These are phyloP conservation scores for Parastagonospora nodorum DNA, from an alignment of 2,329 filamentous ascomycete species.

Conservation along the genomic window DNA sequence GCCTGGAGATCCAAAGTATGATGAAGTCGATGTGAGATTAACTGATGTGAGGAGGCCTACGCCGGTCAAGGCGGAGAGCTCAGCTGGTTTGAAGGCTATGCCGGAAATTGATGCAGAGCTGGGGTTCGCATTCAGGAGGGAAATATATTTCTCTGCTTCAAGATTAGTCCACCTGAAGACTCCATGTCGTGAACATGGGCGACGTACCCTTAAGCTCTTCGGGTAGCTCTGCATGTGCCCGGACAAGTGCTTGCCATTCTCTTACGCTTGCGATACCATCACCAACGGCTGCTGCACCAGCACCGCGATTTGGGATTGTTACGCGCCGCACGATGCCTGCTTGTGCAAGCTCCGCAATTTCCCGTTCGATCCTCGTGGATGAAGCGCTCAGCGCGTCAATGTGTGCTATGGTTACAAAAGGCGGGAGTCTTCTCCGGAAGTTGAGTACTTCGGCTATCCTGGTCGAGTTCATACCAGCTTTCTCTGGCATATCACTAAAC, in stretches of 20 bases:
- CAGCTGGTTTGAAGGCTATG: conserved; percentile 49
- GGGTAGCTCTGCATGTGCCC: conserved; percentile 24
- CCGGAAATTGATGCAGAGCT: conserved; percentile 51
- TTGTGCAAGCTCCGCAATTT: conserved; percentile 65
- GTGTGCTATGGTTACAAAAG: conserved; percentile 69
- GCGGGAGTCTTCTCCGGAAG: conserved; percentile 64
- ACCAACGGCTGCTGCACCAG: conserved; percentile 62
- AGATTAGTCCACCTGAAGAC: conserved; percentile 5
- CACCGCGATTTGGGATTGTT: conserved; percentile 64
- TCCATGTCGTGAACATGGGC: not conserved
- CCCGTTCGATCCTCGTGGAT: conserved; percentile 69
- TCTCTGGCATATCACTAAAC: conserved; percentile 67
- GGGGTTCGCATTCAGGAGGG: conserved; percentile 58
- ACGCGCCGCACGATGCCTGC: conserved; percentile 65
- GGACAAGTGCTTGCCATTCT: conserved; percentile 53
- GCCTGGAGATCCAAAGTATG: conserved; percentile 50
- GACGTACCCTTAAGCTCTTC: conserved; percentile 44
- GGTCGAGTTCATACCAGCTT: conserved; percentile 66
- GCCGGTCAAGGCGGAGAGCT: conserved; percentile 64
- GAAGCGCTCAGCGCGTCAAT: conserved; percentile 66
- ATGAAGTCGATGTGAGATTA: conserved; percentile 42
- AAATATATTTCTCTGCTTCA: conserved; percentile 54
- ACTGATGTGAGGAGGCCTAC: conserved; percentile 68
- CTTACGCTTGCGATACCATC: conserved; percentile 66
- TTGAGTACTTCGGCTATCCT: conserved; percentile 68